Evolutionary conservation across 2,329 filamentous ascomycete species (phyloP).

Genomic region (Cladosporium sp.): DNA sequence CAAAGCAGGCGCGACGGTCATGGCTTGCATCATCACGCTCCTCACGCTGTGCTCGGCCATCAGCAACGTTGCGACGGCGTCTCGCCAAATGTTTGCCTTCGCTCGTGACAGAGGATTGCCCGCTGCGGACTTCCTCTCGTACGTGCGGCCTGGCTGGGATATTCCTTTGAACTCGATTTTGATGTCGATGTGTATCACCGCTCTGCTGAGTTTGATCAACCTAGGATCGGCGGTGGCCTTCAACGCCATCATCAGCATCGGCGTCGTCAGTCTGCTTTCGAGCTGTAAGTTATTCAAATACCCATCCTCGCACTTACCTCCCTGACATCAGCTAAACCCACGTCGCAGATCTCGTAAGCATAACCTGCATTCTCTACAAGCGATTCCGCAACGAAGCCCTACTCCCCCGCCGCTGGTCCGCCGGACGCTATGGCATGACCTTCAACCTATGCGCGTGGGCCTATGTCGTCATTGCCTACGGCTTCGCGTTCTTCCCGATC

Average conservation of each 20-base stretch:
- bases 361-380: slow-evolving; percentile 17
- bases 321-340: neutral
- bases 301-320: slow-evolving; percentile 13
- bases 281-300: slow-evolving; percentile 32
- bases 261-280: slow-evolving; percentile 36
- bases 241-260: slow-evolving; percentile 44
- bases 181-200: slow-evolving; percentile 32
- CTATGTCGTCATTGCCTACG: slow-evolving; percentile 48
- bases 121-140: slow-evolving; percentile 22
- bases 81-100: slow-evolving; percentile 43
- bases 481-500: slow-evolving; percentile 53
- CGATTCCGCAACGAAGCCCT: slow-evolving; percentile 31
- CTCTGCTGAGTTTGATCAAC: slow-evolving; percentile 42
- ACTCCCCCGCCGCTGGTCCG: slow-evolving; percentile 39
- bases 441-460: slow-evolving; percentile 39
- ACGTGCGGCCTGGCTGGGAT: slow-evolving; percentile 28
- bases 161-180: slow-evolving; percentile 34
- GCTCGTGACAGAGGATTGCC: slow-evolving; percentile 42
- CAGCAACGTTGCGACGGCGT: slow-evolving; percentile 40
- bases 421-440: slow-evolving; percentile 41
- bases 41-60: slow-evolving; percentile 36
- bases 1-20: slow-evolving; percentile 34
- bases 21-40: slow-evolving; percentile 36
- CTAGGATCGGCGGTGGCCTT: slow-evolving; percentile 43
- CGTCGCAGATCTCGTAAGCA: neutral